Conservation (phyloP, 1,139 yeast genomes). For the Blastobotrys serpentis region DNA sequence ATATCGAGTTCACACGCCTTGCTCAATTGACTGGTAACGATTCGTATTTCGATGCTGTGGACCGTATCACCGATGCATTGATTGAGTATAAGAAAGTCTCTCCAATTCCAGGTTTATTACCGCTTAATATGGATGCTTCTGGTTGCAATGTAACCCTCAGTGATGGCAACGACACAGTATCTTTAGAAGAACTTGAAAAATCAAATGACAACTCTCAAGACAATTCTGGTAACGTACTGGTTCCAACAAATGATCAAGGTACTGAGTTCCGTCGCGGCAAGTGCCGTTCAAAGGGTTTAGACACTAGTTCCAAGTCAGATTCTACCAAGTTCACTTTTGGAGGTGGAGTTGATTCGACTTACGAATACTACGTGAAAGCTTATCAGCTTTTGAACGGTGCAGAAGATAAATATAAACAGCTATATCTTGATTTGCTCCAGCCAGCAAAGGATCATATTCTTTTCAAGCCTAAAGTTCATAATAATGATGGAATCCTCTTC, state of each 20-base stretch:
- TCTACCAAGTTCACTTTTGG: constrained; percentile 47
- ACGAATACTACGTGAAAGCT: constrained; percentile 65
- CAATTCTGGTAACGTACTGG: no score
- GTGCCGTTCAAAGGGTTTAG: constrained; percentile 15
- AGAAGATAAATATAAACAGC: constrained; percentile 34
- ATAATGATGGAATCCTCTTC: constrained; percentile 47
- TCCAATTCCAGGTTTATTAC: constrained; percentile 43
- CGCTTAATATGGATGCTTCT: constrained; percentile 48
- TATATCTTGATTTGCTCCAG: constrained; percentile 42
- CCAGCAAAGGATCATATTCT: constrained; percentile 44
- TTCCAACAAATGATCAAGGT: constrained; percentile 16
- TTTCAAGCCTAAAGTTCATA: constrained; percentile 44
- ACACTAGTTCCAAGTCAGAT: constrained; percentile 13
- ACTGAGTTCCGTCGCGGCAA: constrained; percentile 13
- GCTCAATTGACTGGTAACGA: constrained; percentile 64
- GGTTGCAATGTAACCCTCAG: constrained; percentile 43
- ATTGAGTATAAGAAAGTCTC: constrained; percentile 39
- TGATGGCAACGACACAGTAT: neutral
- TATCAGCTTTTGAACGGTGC: constrained; percentile 52
- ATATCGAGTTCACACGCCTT: constrained; percentile 67
- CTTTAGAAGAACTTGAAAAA: neutral
- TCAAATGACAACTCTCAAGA: neutral
- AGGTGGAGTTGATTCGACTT: constrained; percentile 66
- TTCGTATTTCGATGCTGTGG: constrained; percentile 48
- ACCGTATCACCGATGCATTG: constrained; percentile 45